Percentiles rank a stretch among this genome's conserved stretches.
phyloP scores from a whole-genome alignment of 2,329 filamentous ascomycete species.

The Trichoderma semiorbis region DNA sequence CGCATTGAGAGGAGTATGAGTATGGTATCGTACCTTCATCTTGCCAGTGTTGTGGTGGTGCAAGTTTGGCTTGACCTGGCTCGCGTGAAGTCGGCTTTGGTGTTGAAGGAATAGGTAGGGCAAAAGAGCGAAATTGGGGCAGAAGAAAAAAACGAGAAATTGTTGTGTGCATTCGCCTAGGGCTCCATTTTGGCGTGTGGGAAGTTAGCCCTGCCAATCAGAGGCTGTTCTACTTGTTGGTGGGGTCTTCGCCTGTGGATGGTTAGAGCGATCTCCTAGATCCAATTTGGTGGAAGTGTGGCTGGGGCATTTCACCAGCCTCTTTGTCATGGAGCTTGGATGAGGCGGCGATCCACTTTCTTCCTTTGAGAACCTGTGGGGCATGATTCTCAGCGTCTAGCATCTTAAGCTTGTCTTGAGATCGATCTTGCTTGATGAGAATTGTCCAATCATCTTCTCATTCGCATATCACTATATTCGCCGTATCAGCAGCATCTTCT shows the following conservation, averaged over 20 bases:
- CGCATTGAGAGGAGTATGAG: not conserved
- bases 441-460: not conserved
- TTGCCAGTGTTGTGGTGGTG: conserved; percentile 45
- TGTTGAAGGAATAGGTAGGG: conserved; percentile 28
- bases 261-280: not conserved
- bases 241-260: not conserved
- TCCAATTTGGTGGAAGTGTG: conserved; percentile 23
- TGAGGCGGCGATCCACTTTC: not conserved
- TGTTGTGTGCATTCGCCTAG: conserved; percentile 39
- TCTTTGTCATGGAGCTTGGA: not conserved
- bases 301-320: conserved; percentile 3
- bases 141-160: conserved; percentile 39
- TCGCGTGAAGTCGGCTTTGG: conserved; percentile 33
- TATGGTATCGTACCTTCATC: conserved; percentile 42
- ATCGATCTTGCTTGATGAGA: not conserved
- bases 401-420: not conserved
- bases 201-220: conserved; percentile 33
- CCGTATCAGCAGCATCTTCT: not conserved
- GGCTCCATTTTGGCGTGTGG: conserved; percentile 31
- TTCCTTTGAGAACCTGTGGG: not conserved
- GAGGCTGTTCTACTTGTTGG: not conserved
- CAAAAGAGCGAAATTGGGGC: conserved; percentile 33
- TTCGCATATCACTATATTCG: not conserved
- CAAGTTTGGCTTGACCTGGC: conserved; percentile 45
- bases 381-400: not conserved